A percentile compares a stretch with the other conserved stretches of the same genome.
These are phyloP conservation scores for Fennellomyces sp. DNA, from an alignment of 371 early-diverging fungal species.

Conservation along the genomic window DNA sequence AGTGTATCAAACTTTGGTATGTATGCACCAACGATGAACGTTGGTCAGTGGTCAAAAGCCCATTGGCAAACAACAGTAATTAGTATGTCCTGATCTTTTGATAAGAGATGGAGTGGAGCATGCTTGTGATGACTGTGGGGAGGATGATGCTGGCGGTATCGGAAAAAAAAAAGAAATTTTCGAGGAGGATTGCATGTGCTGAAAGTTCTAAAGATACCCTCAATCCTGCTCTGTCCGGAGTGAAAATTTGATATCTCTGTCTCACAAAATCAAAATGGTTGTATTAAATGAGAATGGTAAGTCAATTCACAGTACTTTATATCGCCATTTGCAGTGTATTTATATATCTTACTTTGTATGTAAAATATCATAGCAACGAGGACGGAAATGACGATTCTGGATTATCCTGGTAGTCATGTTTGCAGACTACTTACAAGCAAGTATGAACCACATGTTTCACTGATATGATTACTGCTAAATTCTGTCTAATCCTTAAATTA, in stretches of 20 bases:
- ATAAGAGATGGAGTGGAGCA: not conserved
- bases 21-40: not conserved
- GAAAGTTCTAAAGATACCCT: slow-evolving; percentile 6
- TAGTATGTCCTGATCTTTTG: slow-evolving; percentile 4
- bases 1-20: too few relatives aligned
- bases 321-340: too few relatives aligned
- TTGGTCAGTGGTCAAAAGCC: not conserved
- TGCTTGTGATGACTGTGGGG: slow-evolving; percentile 2
- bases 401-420: too few relatives aligned
- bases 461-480: too few relatives aligned
- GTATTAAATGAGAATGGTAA: not conserved
- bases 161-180: slow-evolving; percentile 3
- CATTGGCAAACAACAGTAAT: slow-evolving; percentile 1
- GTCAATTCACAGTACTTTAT: too few relatives aligned
- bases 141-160: slow-evolving; percentile 2
- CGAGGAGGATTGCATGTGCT: not conserved
- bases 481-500: too few relatives aligned
- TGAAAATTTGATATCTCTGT: not conserved
- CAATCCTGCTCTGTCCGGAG: not conserved
- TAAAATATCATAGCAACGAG: too few relatives aligned
- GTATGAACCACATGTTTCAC: too few relatives aligned
- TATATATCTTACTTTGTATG: too few relatives aligned
- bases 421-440: too few relatives aligned
- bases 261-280: not conserved
- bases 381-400: too few relatives aligned